These are phyloP conservation scores for Fusarium sp. DNA, from an alignment of 2,329 filamentous ascomycete species.

Conservation along the genomic window DNA sequence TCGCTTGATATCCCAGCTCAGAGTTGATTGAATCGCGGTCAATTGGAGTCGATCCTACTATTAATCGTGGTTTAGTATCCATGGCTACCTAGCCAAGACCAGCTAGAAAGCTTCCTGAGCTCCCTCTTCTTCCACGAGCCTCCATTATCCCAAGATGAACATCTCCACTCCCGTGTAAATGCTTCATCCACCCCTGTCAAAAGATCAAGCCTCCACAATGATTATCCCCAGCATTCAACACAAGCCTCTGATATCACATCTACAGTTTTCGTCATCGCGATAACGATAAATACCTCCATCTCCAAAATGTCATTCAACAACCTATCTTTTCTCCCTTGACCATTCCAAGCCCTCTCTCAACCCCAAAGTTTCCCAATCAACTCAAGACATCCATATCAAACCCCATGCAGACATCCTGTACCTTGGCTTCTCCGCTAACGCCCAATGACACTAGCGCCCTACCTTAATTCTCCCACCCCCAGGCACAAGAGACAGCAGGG, in stretches of 20 bases:
- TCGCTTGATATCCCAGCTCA: not conserved
- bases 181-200: not conserved
- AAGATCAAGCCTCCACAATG: not conserved
- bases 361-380: not conserved
- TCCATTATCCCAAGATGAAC: slow-evolving; percentile 4
- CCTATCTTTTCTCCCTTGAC: not conserved
- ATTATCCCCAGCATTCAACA: slow-evolving; percentile 2
- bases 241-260: not conserved
- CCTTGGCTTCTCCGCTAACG: slow-evolving; percentile 19
- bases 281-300: not conserved
- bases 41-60: not conserved
- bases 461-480: slow-evolving; percentile 35
- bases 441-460: slow-evolving; percentile 32
- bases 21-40: not conserved
- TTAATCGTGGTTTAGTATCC: not conserved
- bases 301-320: slow-evolving; percentile 1
- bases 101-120: not conserved
- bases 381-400: not conserved
- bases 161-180: slow-evolving; percentile 4
- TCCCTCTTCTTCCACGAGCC: not conserved
- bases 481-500: not conserved
- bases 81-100: not conserved
- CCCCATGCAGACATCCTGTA: not conserved
- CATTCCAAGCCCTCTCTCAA: slow-evolving; percentile 12
- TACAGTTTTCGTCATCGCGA: not conserved